Percentiles rank a stretch among this genome's conserved stretches.
phyloP scores from a whole-genome alignment of 352 stramenopile species.

The Phytophthora sp. region DNA sequence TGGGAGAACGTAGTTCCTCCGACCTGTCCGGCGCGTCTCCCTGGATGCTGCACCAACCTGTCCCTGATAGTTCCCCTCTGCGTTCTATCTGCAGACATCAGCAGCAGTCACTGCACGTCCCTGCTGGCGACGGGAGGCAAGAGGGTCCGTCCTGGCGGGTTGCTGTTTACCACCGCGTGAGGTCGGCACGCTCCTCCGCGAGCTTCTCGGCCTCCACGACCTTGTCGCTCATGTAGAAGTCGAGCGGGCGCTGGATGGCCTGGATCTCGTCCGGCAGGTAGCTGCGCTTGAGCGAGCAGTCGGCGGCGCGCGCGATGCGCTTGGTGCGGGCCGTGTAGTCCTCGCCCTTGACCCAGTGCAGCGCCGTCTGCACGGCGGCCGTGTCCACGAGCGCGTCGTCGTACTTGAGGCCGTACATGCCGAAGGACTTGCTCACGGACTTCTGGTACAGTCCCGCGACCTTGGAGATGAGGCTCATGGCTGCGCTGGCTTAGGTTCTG shows the following conservation, averaged over 20 bases:
- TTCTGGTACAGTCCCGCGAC: slow-evolving; percentile 84
- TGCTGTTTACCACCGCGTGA: slow-evolving; percentile 83
- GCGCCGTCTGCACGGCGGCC: slow-evolving; percentile 76
- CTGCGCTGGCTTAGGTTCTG: slow-evolving; percentile 7
- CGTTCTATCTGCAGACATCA: slow-evolving; percentile 9
- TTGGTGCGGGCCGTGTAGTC: slow-evolving; percentile 79
- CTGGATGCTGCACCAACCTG: slow-evolving; percentile 10
- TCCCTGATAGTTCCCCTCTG: neutral
- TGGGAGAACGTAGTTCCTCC: neutral
- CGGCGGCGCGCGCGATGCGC: slow-evolving; percentile 79
- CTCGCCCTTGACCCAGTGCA: slow-evolving; percentile 82
- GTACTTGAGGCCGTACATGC: slow-evolving; percentile 88
- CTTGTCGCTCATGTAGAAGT: slow-evolving; percentile 75
- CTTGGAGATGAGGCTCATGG: slow-evolving; percentile 60
- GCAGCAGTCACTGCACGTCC: too few relatives aligned
- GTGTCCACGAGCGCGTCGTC: slow-evolving; percentile 88
- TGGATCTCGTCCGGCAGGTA: slow-evolving; percentile 90
- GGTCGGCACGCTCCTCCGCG: slow-evolving; percentile 71
- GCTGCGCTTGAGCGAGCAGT: slow-evolving; percentile 86
- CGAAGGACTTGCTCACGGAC: slow-evolving; percentile 79
- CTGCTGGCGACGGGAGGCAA: too few relatives aligned
- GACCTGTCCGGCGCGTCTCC: too few relatives aligned
- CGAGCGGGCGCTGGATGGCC: slow-evolving; percentile 82
- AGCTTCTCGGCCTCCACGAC: slow-evolving; percentile 61
- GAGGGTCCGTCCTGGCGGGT: too few relatives aligned